Percentiles rank a stretch among this genome's conserved stretches.
phyloP scores from a whole-genome alignment of 192 early-diverging fungal species.

The Mortierella claussenii region DNA sequence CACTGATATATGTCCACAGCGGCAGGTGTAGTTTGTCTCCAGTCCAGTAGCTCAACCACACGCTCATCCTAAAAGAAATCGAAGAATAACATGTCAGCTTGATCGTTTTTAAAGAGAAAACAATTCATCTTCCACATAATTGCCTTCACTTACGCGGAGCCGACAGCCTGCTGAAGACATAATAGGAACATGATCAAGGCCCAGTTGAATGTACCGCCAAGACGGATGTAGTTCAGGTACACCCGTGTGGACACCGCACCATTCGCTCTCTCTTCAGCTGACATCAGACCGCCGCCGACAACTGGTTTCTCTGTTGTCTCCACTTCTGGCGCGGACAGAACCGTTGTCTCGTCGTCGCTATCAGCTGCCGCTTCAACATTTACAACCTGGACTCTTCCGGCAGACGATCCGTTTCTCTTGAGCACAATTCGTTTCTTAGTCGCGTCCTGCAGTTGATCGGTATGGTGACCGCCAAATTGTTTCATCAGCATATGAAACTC shows the following conservation, averaged over 20 bases:
- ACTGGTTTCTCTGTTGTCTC: slow-evolving; percentile 3
- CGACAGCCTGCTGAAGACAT: slow-evolving; percentile 27
- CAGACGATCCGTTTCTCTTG: slow-evolving; percentile 7
- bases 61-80: slow-evolving; percentile 18
- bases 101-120: not conserved
- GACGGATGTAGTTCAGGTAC: slow-evolving; percentile 24
- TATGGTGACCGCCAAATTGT: slow-evolving; percentile 68
- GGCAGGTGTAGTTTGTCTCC: slow-evolving; percentile 17
- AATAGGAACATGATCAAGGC: slow-evolving; percentile 14
- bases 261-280: slow-evolving; percentile 23
- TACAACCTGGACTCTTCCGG: not conserved
- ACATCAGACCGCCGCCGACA: slow-evolving; percentile 19
- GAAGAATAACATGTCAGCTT: not conserved
- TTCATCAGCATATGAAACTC: slow-evolving; percentile 73
- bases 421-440: not conserved
- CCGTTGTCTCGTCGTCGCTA: slow-evolving; percentile 39
- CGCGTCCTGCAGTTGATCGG: not conserved
- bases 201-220: slow-evolving; percentile 27
- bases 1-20: slow-evolving; percentile 39
- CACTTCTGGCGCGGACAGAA: slow-evolving; percentile 14
- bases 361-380: slow-evolving; percentile 3
- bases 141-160: slow-evolving; percentile 22
- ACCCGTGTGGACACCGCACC: slow-evolving; percentile 29
- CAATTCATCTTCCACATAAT: no score
- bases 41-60: slow-evolving; percentile 52